Conservation (phyloP, 352 stramenopile genomes). For the Phytopythium oedochilum region DNA sequence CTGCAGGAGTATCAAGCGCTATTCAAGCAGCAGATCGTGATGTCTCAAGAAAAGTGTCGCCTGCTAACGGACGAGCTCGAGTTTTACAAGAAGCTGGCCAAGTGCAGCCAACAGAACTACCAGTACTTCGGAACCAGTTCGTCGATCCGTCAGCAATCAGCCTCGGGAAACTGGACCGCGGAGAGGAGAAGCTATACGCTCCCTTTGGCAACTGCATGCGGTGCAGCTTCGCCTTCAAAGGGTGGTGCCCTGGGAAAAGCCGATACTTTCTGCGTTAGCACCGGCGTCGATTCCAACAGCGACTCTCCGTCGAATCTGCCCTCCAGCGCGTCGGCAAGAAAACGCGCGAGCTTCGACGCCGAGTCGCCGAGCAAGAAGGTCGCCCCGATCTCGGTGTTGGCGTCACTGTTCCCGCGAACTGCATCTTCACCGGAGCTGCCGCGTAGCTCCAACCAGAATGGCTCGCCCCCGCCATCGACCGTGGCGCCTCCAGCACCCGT, state of each 20-base stretch:
- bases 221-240: not conserved
- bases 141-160: not conserved
- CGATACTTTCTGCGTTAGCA: no score
- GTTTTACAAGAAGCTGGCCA: conserved; percentile 81
- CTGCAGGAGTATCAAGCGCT: conserved; percentile 76
- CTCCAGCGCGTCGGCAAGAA: not conserved
- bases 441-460: not conserved
- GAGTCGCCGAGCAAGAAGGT: not conserved
- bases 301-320: not conserved
- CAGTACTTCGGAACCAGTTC: conserved; percentile 12
- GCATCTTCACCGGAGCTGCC: not conserved
- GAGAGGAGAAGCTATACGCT: conserved; percentile 1
- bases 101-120: conserved; percentile 38
- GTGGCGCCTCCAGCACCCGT: not conserved
- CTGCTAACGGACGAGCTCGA: conserved; percentile 73
- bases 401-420: not conserved
- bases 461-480: not conserved
- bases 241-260: not conserved
- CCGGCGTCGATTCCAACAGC: not conserved
- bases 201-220: not conserved
- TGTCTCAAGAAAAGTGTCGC: conserved; percentile 76
- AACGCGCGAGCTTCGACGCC: not conserved
- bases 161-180: not conserved
- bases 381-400: not conserved
- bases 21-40: conserved; percentile 81